phyloP scores from a whole-genome alignment of 2,329 filamentous ascomycete genomes.

The Hortaea werneckii region DNA sequence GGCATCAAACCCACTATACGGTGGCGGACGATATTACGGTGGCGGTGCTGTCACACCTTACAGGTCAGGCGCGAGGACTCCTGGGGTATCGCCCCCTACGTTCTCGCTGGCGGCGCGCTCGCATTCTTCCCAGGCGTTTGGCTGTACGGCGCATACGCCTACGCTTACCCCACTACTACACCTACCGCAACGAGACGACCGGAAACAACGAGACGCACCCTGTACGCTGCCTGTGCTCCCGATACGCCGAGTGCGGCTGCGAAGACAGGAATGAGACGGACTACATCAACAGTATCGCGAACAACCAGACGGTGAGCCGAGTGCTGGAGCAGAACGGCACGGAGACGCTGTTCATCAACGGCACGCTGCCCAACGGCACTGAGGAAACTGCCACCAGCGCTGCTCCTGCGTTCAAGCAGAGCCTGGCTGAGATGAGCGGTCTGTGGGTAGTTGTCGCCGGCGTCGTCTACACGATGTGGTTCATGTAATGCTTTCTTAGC shows the following conservation, averaged over 20 bases:
- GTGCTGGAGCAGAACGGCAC: conserved; percentile 55
- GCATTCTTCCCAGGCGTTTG: conserved; percentile 55
- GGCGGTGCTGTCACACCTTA: conserved; percentile 57
- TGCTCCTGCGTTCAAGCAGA: conserved; percentile 8
- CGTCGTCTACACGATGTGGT: conserved; percentile 27
- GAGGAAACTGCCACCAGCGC: conserved; percentile 24
- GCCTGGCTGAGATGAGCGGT: conserved; percentile 24
- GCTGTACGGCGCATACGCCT: conserved; percentile 53
- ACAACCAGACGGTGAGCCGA: conserved; percentile 52
- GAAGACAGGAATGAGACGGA: conserved; percentile 56
- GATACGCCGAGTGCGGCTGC: conserved; percentile 52
- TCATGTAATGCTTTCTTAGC: conserved; percentile 12
- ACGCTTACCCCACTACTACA: conserved; percentile 51
- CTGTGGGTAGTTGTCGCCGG: conserved; percentile 30
- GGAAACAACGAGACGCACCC: conserved; percentile 48
- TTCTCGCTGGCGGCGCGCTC: conserved; percentile 40
- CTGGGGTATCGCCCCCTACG: conserved; percentile 44
- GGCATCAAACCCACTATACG: conserved; percentile 33
- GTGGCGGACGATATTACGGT: conserved; percentile 55
- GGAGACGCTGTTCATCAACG: conserved; percentile 55
- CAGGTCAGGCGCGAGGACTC: conserved; percentile 35
- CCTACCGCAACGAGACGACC: conserved; percentile 38
- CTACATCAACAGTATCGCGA: conserved; percentile 47
- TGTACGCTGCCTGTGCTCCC: conserved; percentile 52
- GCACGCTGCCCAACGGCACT: conserved; percentile 51